Conservation (phyloP, 2,329 filamentous ascomycete genomes). For the Xylaria digitata region DNA sequence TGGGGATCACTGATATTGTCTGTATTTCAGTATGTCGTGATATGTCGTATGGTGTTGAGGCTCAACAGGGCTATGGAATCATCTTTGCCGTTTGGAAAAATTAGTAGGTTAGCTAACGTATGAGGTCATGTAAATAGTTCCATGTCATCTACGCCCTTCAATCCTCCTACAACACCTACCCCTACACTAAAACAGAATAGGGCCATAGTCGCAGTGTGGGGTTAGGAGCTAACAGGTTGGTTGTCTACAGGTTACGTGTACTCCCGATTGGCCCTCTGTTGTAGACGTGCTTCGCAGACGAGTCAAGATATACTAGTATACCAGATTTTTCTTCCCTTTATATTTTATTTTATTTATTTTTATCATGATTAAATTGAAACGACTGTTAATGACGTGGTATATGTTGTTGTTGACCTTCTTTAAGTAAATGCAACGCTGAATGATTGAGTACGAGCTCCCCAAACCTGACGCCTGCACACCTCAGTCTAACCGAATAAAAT, state of each 20-base stretch:
- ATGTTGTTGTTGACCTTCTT: conserved; percentile 1
- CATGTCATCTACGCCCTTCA: too few relatives aligned
- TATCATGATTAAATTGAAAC: conserved; percentile 7
- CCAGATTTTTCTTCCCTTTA: too few relatives aligned
- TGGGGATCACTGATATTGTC: neutral
- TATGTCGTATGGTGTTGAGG: neutral
- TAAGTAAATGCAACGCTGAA: conserved; percentile 16
- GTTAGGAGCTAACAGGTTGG: too few relatives aligned
- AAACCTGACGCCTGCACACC: conserved; percentile 21
- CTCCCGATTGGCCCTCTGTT: neutral
- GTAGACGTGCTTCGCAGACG: neutral
- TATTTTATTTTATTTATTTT: neutral
- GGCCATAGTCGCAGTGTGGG: too few relatives aligned
- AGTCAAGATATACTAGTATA: neutral
- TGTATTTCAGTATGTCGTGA: neutral
- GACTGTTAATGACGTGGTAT: conserved; percentile 18
- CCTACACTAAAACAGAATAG: too few relatives aligned
- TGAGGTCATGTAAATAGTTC: too few relatives aligned
- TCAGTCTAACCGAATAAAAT: conserved; percentile 16
- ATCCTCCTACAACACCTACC: too few relatives aligned
- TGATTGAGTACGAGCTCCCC: neutral
- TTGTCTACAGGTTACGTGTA: neutral
- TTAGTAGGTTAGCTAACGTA: too few relatives aligned
- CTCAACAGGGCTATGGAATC: conserved; percentile 13
- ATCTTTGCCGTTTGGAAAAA: conserved; percentile 7